These are phyloP conservation scores for Isatis lusitanica DNA, from an alignment of 441 rosid species.

Conservation along the genomic window DNA sequence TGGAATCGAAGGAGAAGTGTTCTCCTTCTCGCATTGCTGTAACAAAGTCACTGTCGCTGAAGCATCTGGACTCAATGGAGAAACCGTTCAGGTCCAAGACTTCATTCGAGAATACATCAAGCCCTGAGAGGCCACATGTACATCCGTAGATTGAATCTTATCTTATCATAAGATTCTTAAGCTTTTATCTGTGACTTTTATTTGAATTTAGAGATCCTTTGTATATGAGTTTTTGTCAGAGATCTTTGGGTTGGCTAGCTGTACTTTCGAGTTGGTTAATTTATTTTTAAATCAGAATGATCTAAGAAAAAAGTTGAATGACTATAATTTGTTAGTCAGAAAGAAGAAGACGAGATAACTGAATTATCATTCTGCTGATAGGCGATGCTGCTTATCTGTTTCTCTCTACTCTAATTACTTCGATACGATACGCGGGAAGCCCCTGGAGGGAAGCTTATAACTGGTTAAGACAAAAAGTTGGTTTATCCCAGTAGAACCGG, in stretches of 20 bases:
- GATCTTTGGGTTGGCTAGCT: slow-evolving; percentile 4
- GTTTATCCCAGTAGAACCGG: slow-evolving; percentile 6
- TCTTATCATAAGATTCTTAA: background rate
- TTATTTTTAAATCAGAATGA: background rate
- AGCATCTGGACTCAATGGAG: slow-evolving; percentile 77
- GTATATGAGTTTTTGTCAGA: slow-evolving; percentile 22
- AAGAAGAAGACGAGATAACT: background rate
- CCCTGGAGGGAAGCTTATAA: background rate
- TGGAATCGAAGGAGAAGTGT: slow-evolving; percentile 71
- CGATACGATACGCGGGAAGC: background rate
- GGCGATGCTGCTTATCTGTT: background rate
- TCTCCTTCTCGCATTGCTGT: slow-evolving; percentile 70
- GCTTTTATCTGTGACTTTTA: slow-evolving; percentile 17
- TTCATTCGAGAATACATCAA: slow-evolving; percentile 78
- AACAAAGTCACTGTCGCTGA: slow-evolving; percentile 75
- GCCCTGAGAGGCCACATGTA: slow-evolving; percentile 44
- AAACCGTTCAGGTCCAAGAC: slow-evolving; percentile 58
- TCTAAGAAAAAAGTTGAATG: background rate
- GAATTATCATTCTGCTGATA: background rate
- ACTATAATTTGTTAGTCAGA: background rate
- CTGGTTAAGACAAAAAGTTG: slow-evolving; percentile 3
- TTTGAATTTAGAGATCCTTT: slow-evolving; percentile 7
- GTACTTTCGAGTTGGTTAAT: background rate
- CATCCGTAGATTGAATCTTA: slow-evolving; percentile 1
- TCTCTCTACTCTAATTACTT: background rate